Conservation (phyloP, 2,329 filamentous ascomycete genomes). For the Colletotrichum graminicola region DNA sequence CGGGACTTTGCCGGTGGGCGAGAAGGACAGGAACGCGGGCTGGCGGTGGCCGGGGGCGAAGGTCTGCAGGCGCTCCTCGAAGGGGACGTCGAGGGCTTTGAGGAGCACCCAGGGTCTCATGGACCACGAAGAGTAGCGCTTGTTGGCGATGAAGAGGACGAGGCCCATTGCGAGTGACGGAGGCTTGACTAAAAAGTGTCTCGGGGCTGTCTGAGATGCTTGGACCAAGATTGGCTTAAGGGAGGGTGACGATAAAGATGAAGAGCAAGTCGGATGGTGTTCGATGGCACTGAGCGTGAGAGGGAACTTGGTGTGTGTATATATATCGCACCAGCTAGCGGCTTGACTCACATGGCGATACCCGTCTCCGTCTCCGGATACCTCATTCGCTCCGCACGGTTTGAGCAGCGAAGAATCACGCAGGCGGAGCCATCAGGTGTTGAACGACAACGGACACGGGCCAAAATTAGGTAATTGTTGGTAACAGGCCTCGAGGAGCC, state of each 20-base stretch:
- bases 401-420: background rate
- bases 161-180: slow-evolving; percentile 49
- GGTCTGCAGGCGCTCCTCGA: slow-evolving; percentile 54
- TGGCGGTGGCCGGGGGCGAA: slow-evolving; percentile 50
- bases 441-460: background rate
- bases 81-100: slow-evolving; percentile 57
- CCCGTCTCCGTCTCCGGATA: background rate
- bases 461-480: background rate
- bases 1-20: slow-evolving; percentile 57
- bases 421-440: background rate
- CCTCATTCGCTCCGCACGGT: background rate
- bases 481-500: background rate
- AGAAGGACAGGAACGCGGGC: slow-evolving; percentile 54
- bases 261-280: background rate
- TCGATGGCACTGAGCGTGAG: background rate
- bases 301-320: background rate
- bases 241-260: no score
- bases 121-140: slow-evolving; percentile 62
- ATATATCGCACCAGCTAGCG: background rate
- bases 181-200: background rate
- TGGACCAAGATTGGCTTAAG: background rate
- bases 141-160: slow-evolving; percentile 58
- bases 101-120: slow-evolving; percentile 61
- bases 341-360: slow-evolving; percentile 29
- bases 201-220: background rate